Base-by-base conservation (phyloP, 1,284 basidiomycete species). In the Microbotryum saponariae region DNA sequence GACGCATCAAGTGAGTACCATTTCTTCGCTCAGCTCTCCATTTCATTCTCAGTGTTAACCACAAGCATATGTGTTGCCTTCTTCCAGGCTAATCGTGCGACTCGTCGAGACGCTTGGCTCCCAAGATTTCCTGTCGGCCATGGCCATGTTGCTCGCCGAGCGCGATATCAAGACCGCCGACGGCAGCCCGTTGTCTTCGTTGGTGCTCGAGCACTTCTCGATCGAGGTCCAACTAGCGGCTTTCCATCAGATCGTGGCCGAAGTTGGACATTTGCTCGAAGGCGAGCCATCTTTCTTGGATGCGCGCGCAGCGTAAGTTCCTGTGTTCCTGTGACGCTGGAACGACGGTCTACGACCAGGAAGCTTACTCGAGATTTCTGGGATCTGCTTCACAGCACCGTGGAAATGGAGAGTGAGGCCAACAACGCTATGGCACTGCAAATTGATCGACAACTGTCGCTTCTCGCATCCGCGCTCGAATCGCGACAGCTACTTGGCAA, bases 81-180 rank as follows among this genome's bases (percentile, higher is more conserved):
- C 23, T 61, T 29, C 49, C 58, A 89, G 90, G 61, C 93, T 99
- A 78, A 97, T 96, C 77, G 81, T 85, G 3, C 89, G 94, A 73
- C 82, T 99, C n/a, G 82, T 90, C 44, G 85, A 91, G 62, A 86
- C 88, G 3, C 81, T 98, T 14, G 91, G 90, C 10, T 78, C 86
- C 2, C 78, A 81, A 12, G 85, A 91, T 54, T 98, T 93, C 79
- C 78, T 96, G 47, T 82, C 89, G 0, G 88, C 91, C 0, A 77
- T 96, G 9, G 84, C 82, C 66, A 88, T 97, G 84, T 82, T 97
- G 1, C 79, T 97, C 14, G 81, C 92, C 1, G 90, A 94, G 71
- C 88, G 87, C 65, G 79, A 82, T 45, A 80, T 82, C 53, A 81
- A 80, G 54, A 70, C 79, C 1, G 80, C 83, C 33, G 87, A 89